A percentile compares a stretch with the other conserved stretches of the same genome.
Conservation (phyloP, 306 rosid species). For the Arachis stenosperma region DNA sequence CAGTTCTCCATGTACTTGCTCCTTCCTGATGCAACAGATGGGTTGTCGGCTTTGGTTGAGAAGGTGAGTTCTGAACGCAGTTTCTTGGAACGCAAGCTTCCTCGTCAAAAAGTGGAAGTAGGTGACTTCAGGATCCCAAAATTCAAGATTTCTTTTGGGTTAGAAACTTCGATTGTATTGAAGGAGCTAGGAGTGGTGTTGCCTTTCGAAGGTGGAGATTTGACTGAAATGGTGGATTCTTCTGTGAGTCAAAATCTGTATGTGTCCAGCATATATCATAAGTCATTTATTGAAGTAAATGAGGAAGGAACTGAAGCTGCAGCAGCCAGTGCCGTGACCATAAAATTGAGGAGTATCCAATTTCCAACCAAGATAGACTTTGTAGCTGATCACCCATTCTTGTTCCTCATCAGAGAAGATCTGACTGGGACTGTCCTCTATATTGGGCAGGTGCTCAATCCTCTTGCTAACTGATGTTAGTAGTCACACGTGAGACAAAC, state of each 20-base stretch:
- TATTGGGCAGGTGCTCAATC: constrained; percentile 59
- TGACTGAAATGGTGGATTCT: constrained; percentile 80
- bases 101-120: constrained; percentile 43
- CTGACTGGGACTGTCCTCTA: constrained; percentile 60
- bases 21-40: constrained; percentile 76
- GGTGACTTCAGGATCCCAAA: constrained; percentile 76
- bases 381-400: constrained; percentile 70
- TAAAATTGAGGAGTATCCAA: too few relatives aligned
- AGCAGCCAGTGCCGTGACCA: constrained; percentile 39
- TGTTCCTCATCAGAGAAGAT: constrained; percentile 62
- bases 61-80: constrained; percentile 57
- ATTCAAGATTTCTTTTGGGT: constrained; percentile 72
- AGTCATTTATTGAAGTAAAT: constrained; percentile 78
- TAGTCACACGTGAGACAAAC: neutral
- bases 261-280: constrained; percentile 65
- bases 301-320: constrained; percentile 95
- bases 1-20: constrained; percentile 67
- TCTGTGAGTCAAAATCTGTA: constrained; percentile 40
- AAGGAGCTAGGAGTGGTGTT: constrained; percentile 69
- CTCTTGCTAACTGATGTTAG: constrained; percentile 15
- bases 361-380: constrained; percentile 44
- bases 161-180: constrained; percentile 54
- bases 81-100: constrained; percentile 62
- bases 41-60: constrained; percentile 65
- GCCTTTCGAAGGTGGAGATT: constrained; percentile 61